A percentile compares a stretch with the other conserved stretches of the same genome.
Conservation (phyloP, 495 filamentous ascomycete species). For the Penicillium pulvis region DNA sequence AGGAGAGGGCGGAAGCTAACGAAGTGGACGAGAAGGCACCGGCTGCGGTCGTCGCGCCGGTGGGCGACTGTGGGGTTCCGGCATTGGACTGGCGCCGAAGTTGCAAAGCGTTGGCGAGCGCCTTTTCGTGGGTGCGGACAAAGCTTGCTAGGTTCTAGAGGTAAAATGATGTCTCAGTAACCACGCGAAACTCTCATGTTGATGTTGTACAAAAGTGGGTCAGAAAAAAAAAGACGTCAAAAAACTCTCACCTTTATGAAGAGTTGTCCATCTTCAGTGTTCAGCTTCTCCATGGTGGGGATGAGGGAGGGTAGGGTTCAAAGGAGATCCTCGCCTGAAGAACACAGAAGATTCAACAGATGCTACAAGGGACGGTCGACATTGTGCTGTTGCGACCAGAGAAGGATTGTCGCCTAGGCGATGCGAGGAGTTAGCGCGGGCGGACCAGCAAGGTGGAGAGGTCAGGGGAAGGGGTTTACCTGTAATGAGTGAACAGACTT, state of each 20-base stretch:
- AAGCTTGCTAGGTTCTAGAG: conserved; percentile 87
- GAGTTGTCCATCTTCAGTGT: conserved; percentile 82
- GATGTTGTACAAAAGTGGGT: conserved; percentile 1
- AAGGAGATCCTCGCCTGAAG: conserved; percentile 31
- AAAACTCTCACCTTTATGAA: conserved; percentile 72
- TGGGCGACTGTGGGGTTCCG: conserved; percentile 46
- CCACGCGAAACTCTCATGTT: conserved; percentile 3
- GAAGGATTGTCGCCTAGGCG: conserved; percentile 37
- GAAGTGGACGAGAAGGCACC: conserved; percentile 71
- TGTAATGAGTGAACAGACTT: conserved; percentile 16
- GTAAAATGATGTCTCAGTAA: conserved; percentile 2
- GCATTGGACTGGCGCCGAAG: conserved; percentile 70
- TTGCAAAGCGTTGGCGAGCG: conserved; percentile 92
- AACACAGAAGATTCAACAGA: conserved; percentile 45
- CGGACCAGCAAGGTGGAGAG: background rate
- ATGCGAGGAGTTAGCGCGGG: conserved; percentile 20
- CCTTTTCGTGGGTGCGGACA: conserved; percentile 96
- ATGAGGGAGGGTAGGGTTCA: conserved; percentile 9
- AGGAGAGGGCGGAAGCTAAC: conserved; percentile 79
- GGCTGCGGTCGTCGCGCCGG: conserved; percentile 52
- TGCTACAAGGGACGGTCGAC: conserved; percentile 37
- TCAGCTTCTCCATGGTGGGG: conserved; percentile 52
- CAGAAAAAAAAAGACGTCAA: conserved; percentile 7
- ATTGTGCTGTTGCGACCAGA: conserved; percentile 42
- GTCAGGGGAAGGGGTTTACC: conserved; percentile 5